Base-by-base conservation (phyloP, 1,284 basidiomycete species). In the Boletus subluridellus region DNA sequence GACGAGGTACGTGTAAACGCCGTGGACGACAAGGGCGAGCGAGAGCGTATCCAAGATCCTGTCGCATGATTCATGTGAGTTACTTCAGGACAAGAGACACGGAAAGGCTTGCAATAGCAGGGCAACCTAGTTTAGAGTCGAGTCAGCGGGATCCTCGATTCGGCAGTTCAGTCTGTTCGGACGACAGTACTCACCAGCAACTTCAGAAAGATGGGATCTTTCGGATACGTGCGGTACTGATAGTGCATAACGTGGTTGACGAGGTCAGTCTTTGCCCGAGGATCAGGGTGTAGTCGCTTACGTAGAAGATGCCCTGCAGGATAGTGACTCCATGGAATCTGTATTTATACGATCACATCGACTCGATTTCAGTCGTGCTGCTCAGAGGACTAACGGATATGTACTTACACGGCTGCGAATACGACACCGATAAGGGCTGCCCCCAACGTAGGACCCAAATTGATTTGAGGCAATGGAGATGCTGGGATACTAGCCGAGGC, bases 181-280 rank as follows among this genome's bases (percentile, higher is more conserved):
- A 15, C 17, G 28, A 50, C 30, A 49, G 17, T 5, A 52, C 54
- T 34, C 30, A 55, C 54, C 30, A 54, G 24, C 4, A 42, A 4
- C 12, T 55, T 55, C 14, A 54, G 24, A 54, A 42, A 39, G 14
- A 44, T 26, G 30, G 2, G 37, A 35, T 55, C 54, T 37, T 55
- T 54, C 24, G 54, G 14, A 17, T 54, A 55, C 2, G 38, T 42
- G 52, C 52, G 51, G 52, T 55, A 55, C 39, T 55, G 52, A 21
- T 51, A 8, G 32, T 24, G 14, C 32, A 7, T 14, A 6, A 48
- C n/a, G 9, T 32, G 45, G 14, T 32, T 49, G 28, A 48, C 7
- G 3, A 17, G 15, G 24, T 47, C 42, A 46, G 6, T 21, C n/a
- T 30, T 41, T 1, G 28, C 12, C 9, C 6, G 12, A 52, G 21